phyloP scores from a whole-genome alignment of 352 stramenopile genomes.

The Phytophthora sp. region DNA sequence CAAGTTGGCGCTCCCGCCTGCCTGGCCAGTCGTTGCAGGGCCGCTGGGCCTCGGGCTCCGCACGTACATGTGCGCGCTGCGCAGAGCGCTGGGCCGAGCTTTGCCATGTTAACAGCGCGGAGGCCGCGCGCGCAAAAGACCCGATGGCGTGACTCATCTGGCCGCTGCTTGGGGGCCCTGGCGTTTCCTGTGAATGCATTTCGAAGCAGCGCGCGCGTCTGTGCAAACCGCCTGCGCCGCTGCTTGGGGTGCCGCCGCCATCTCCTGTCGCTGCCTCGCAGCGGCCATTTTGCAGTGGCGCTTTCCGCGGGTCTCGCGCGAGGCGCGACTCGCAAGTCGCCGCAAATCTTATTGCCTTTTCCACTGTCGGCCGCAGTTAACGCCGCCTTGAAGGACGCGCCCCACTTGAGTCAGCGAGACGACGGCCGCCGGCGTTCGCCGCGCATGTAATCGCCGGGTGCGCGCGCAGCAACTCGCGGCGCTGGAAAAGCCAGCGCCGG shows the following conservation, averaged over 20 bases:
- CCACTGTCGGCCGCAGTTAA: slow-evolving; percentile 20
- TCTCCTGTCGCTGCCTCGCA: not conserved
- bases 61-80: not conserved
- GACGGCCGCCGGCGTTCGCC: not conserved
- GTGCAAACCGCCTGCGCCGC: slow-evolving; percentile 1
- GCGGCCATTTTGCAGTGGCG: not conserved
- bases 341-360: slow-evolving; percentile 29
- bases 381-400: slow-evolving; percentile 3
- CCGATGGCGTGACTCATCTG: too few relatives aligned
- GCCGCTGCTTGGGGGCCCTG: too few relatives aligned
- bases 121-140: too few relatives aligned
- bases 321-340: not conserved
- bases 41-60: not conserved
- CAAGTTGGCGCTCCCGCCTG: not conserved
- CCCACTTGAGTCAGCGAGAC: slow-evolving; percentile 7
- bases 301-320: slow-evolving; percentile 8
- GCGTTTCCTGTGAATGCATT: slow-evolving; percentile 5
- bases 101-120: slow-evolving; percentile 3
- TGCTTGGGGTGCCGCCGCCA: slow-evolving; percentile 4
- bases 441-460: slow-evolving; percentile 17
- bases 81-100: slow-evolving; percentile 13
- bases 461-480: too few relatives aligned
- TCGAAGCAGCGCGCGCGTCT: slow-evolving; percentile 21
- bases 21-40: slow-evolving; percentile 8
- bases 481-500: not conserved